A percentile compares a stretch with the other conserved stretches of the same genome.
Conservation (phyloP, 208 protist species). For the Naegleria fowleri region DNA sequence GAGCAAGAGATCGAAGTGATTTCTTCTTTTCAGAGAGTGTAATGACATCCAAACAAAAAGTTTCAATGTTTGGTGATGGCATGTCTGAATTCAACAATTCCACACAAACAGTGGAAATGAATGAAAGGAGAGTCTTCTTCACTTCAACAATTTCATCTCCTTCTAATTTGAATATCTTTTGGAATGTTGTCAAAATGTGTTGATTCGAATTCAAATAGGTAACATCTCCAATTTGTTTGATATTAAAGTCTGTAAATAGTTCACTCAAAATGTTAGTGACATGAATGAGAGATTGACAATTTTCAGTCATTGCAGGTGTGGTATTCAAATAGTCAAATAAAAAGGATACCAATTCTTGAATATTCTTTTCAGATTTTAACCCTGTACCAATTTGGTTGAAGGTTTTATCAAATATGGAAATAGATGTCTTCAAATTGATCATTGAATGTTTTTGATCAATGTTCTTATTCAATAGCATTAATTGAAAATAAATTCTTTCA, state of each 20-base stretch:
- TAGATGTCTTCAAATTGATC: background rate
- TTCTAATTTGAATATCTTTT: background rate
- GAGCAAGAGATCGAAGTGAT: background rate
- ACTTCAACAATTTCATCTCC: background rate
- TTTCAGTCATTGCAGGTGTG: background rate
- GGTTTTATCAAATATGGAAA: background rate
- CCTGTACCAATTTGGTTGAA: background rate
- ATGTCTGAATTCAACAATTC: background rate
- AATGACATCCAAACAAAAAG: background rate
- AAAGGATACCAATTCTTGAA: background rate
- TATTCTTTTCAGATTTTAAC: background rate
- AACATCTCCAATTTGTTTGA: background rate
- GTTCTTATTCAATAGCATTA: background rate
- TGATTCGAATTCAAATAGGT: too few relatives aligned
- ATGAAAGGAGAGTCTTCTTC: background rate
- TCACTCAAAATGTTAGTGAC: background rate
- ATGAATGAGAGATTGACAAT: background rate
- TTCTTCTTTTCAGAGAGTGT: background rate
- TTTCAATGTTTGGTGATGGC: background rate
- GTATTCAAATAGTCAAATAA: background rate
- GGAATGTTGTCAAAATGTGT: background rate
- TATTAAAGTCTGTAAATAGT: background rate
- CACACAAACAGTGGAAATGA: background rate
- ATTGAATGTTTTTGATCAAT: too few relatives aligned
- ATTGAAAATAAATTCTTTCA: background rate